Base-by-base conservation (phyloP, 1,139 yeast species). In the Saccharomyces hybrid region DNA sequence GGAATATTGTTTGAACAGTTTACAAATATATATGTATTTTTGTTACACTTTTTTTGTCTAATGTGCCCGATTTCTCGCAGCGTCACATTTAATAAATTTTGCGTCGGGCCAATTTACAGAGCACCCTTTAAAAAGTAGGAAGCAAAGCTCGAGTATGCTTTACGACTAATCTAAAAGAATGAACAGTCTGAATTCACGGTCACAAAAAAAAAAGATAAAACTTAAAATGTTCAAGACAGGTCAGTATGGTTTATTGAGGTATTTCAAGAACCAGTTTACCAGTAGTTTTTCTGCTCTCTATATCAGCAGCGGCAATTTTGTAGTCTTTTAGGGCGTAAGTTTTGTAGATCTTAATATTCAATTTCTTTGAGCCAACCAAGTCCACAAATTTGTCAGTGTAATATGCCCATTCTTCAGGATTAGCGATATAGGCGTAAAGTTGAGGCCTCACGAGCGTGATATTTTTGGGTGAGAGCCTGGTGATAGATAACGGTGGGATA, bases 271-370 rank as follows among this genome's bases (percentile, higher is more conserved):
- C 70, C 55, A 88, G 72, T 70, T 88, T 89, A 51, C 97, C 97
- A 2, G 86, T 80, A 44, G 96, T 86, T 61, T 75, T 78, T 63
- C 96, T 84, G 11, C 79, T 72, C 69, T 88, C 96, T 57, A 89
- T 73, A 38, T 77, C 85, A 48, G 72, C 66, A 25, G 95, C 82
- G 2, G 95, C 96, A 53, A 74, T 68, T 32, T 70, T 74, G 62
- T 86, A 87, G 29, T 88, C 87, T 46, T 74, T 67, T 61, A 91
- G 73, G 13, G 82, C 80, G 65, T 81, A 88, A 8, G 76, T 73
- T 64, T 80, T 77, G 58, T 74, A 71, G 52, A 85, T 75, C 27
- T 76, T 73, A 53, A 84, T 69, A 56, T 81, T 77, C 59, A 90
- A 63, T 29, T 72, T 64, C 1, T 84, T 85, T 14, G 74, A 63